Evolutionary conservation across 75 land plant species (phyloP), one percentile per base, ranked within the genome.

Genomic region (Larix kaempferi): DNA sequence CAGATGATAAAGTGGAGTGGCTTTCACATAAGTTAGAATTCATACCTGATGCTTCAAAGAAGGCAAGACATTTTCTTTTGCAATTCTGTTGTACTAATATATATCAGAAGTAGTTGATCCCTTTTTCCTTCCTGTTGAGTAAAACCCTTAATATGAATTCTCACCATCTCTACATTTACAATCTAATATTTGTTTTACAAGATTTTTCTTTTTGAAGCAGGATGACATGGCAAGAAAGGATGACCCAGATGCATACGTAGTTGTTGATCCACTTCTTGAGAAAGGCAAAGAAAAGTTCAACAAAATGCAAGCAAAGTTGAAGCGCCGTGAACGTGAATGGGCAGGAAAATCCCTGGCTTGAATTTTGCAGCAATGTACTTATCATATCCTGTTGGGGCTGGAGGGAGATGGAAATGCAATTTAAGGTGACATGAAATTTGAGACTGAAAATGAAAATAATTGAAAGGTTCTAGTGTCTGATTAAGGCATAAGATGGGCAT

Each of bases 201-300:
- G 41, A 5, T 41, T n/a, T 3, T 37, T 74, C 39, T 63, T 63
- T 44, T 56, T 80, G 17, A n/a, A 67, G 26, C 80, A 96, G 99
- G 89, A 94, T 86, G 79, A 78, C 33, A 96, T 96, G 99, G 75
- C 93, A 25, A 89, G 93, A 21, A 94, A 84, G 44, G 91, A 96
- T 71, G 99, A 94, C 55, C 92, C 91, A 25, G 89, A 95, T 78
- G 99, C 91, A 67, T 98, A 95, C 77, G 90, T 91, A 26, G 96
- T 98, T 55, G 82, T 83, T 52, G 99, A 98, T 82, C 99, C 99
- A 27, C 92, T 98, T 71, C 71, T 97, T 63, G 98, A 93, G 86
- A 93, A 95, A 78, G 99, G 99, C 17, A 98, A 98, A 81, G 96
- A 98, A 69, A 93, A 98, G 64, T 98, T 98, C 87, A 98, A 98